Evolutionary conservation across 2,329 filamentous ascomycete genomes (phyloP).

Genomic region (Alternaria hordeiaustralica): DNA sequence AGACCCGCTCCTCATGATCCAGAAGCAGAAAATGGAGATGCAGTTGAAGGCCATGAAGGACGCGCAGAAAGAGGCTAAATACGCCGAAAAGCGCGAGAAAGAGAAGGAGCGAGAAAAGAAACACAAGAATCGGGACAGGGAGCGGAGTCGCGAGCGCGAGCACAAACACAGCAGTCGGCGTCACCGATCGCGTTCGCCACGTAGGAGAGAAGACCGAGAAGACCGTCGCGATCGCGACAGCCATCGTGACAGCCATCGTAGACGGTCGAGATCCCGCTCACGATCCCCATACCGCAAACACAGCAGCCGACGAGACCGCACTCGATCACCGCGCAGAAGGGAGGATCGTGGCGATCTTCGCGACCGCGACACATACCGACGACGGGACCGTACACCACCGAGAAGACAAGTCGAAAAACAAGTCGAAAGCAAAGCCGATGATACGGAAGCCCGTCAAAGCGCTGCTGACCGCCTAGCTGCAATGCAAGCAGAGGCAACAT

Average conservation of each 20-base stretch:
- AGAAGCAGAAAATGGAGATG: slow-evolving; percentile 73
- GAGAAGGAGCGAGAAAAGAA: slow-evolving; percentile 57
- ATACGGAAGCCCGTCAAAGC: slow-evolving; percentile 20
- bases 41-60: slow-evolving; percentile 69
- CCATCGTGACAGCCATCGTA: slow-evolving; percentile 26
- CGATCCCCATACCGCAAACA: slow-evolving; percentile 17
- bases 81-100: slow-evolving; percentile 42
- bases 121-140: slow-evolving; percentile 48
- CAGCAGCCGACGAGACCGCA: slow-evolving; percentile 11
- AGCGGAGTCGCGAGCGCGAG: slow-evolving; percentile 26
- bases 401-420: slow-evolving; percentile 1
- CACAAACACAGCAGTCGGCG: slow-evolving; percentile 37
- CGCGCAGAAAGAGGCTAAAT: slow-evolving; percentile 51
- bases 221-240: slow-evolving; percentile 23
- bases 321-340: slow-evolving; percentile 31
- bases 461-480: slow-evolving; percentile 40
- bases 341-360: slow-evolving; percentile 18
- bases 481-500: slow-evolving; percentile 44
- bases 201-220: slow-evolving; percentile 33
- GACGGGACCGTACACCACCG: slow-evolving; percentile 30
- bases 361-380: slow-evolving; percentile 23
- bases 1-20: slow-evolving; percentile 91
- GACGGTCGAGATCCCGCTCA: slow-evolving; percentile 26
- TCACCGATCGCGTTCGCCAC: slow-evolving; percentile 46
- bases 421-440: background rate